A percentile compares a stretch with the other conserved stretches of the same genome.
These are phyloP conservation scores for Schizopora paradoxa DNA, from an alignment of 1,284 basidiomycete species.

Conservation along the genomic window DNA sequence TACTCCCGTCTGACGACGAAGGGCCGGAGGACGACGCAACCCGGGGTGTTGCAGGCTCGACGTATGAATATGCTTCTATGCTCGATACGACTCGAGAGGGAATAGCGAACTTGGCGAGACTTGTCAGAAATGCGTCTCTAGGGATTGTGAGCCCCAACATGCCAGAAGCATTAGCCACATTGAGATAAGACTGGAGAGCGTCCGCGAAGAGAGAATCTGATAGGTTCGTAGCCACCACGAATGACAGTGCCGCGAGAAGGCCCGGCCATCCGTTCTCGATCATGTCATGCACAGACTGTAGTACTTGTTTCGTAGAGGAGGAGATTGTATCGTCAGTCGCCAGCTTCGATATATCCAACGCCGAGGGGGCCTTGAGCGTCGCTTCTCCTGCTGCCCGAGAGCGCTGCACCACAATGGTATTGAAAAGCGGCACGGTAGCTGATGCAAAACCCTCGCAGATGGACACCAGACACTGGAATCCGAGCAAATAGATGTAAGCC, in stretches of 20 bases:
- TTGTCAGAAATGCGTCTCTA: conserved; percentile 89
- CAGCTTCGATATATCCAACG: conserved; percentile 60
- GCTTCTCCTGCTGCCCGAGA: conserved; percentile 63
- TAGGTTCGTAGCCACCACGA: conserved; percentile 83
- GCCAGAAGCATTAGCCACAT: conserved; percentile 86
- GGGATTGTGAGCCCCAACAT: conserved; percentile 80
- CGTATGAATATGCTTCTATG: conserved; percentile 60
- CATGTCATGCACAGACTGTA: conserved; percentile 68
- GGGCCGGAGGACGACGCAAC: conserved; percentile 54
- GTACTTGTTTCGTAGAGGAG: conserved; percentile 44
- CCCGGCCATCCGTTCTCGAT: conserved; percentile 87
- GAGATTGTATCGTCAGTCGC: conserved; percentile 60
- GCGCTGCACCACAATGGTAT: conserved; percentile 56
- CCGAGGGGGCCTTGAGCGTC: conserved; percentile 64
- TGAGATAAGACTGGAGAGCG: conserved; percentile 75
- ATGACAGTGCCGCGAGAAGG: conserved; percentile 82
- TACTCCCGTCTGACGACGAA: conserved; percentile 30
- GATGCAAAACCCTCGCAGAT: conserved; percentile 85
- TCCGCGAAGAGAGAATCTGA: conserved; percentile 86
- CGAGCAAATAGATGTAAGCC: conserved; percentile 87
- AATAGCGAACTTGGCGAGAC: conserved; percentile 83
- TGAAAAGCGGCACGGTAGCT: conserved; percentile 68
- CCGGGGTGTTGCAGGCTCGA: conserved; percentile 62
- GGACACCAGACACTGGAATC: conserved; percentile 82
- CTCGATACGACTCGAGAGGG: conserved; percentile 84